phyloP scores from a whole-genome alignment of 768 basidiomycete species.

The Lactarius quietus region DNA sequence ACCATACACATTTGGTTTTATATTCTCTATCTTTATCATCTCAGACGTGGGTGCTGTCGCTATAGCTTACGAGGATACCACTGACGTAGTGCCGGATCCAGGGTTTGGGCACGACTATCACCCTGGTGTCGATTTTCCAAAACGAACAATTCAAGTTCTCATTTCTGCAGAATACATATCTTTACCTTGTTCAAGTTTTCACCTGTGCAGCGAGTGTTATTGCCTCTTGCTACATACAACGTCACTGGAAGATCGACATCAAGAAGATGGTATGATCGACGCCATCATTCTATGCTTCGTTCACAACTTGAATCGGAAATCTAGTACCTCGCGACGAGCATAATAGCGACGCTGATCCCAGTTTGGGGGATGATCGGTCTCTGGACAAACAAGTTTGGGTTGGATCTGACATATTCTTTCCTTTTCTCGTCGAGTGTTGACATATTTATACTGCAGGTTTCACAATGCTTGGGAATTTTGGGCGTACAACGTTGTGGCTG shows the following conservation, averaged over 20 bases:
- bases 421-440: background rate
- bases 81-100: constrained; percentile 29
- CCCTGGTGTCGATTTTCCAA: constrained; percentile 71
- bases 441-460: constrained; percentile 35
- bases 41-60: constrained; percentile 10
- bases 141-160: constrained; percentile 80
- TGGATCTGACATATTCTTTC: constrained; percentile 24
- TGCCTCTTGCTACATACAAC: constrained; percentile 82
- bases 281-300: background rate
- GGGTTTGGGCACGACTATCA: constrained; percentile 80
- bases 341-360: constrained; percentile 73
- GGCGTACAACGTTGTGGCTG: constrained; percentile 77
- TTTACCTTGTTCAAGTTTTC: constrained; percentile 70
- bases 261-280: constrained; percentile 58
- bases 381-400: constrained; percentile 76
- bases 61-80: background rate
- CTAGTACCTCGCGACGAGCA: constrained; percentile 73
- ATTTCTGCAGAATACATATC: constrained; percentile 76
- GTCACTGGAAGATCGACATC: constrained; percentile 70
- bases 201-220: constrained; percentile 68
- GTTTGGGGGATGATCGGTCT: constrained; percentile 87
- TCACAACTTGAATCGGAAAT: background rate
- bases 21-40: too few species aligned
- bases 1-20: too few species aligned
- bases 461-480: constrained; percentile 89